Evolutionary conservation across 2,329 filamentous ascomycete genomes (phyloP).

Genomic region (Aureobasidium lini): DNA sequence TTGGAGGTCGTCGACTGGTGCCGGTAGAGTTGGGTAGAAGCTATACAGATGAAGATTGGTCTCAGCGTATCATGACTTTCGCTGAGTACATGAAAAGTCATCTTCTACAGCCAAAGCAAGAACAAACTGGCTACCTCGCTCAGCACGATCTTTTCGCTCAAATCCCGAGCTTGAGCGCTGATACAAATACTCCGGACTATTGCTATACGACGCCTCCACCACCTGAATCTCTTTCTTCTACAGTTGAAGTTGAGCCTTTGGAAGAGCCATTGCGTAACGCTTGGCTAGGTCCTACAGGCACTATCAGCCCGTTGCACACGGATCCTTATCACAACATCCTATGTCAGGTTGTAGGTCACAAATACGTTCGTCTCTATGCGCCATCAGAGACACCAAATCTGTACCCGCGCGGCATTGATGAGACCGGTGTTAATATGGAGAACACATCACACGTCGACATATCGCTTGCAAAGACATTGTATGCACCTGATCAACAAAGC

Average conservation of each 20-base stretch:
- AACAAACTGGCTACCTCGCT: conserved; percentile 67
- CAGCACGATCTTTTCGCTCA: conserved; percentile 84
- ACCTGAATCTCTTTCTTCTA: conserved; percentile 72
- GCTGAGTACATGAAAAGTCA: conserved; percentile 59
- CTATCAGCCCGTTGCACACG: conserved; percentile 87
- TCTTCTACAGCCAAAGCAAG: conserved; percentile 36
- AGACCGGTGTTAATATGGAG: conserved; percentile 73
- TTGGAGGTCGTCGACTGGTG: conserved; percentile 70
- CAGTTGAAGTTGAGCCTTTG: conserved; percentile 31
- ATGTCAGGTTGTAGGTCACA: conserved; percentile 78
- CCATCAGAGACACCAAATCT: conserved; percentile 54
- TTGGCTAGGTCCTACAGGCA: conserved; percentile 84
- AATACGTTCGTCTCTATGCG: conserved; percentile 85
- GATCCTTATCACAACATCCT: conserved; percentile 93
- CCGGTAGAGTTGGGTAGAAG: conserved; percentile 75
- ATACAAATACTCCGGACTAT: conserved; percentile 76
- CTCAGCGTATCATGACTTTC: conserved; percentile 73
- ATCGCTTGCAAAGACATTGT: conserved; percentile 18
- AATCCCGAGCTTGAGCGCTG: conserved; percentile 65
- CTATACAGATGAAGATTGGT: conserved; percentile 81
- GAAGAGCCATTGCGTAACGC: conserved; percentile 68
- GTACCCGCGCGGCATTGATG: conserved; percentile 55
- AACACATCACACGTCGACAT: conserved; percentile 82
- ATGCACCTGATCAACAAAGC: conserved; percentile 10
- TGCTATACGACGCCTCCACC: conserved; percentile 61